These are phyloP conservation scores for Alternaria gansuensis DNA, from an alignment of 2,329 filamentous ascomycete species.

Conservation along the genomic window DNA sequence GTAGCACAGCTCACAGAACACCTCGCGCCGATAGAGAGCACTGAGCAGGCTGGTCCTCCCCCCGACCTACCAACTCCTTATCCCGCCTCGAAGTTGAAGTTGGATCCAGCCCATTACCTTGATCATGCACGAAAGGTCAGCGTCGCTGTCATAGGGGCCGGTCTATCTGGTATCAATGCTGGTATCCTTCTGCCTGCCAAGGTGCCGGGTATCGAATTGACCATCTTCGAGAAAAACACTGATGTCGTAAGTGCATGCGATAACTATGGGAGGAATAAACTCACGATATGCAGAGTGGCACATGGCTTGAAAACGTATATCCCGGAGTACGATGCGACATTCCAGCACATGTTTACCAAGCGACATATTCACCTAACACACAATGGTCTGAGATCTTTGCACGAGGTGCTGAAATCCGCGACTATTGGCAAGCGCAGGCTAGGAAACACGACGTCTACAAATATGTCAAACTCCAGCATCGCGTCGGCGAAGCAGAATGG, in stretches of 20 bases:
- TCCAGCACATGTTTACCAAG: slow-evolving; percentile 53
- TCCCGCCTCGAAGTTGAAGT: slow-evolving; percentile 37
- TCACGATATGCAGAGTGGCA: slow-evolving; percentile 33
- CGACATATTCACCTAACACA: slow-evolving; percentile 56
- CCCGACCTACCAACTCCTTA: slow-evolving; percentile 34
- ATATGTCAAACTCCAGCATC: slow-evolving; percentile 52
- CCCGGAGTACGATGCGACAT: slow-evolving; percentile 48
- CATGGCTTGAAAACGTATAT: slow-evolving; percentile 52
- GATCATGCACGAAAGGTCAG: slow-evolving; percentile 48
- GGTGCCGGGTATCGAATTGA: slow-evolving; percentile 70
- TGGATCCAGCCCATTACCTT: slow-evolving; percentile 41
- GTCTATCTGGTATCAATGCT: slow-evolving; percentile 69
- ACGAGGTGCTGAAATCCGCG: slow-evolving; percentile 53
- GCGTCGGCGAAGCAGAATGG: slow-evolving; percentile 54
- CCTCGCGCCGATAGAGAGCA: slow-evolving; percentile 33
- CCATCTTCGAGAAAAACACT: slow-evolving; percentile 60
- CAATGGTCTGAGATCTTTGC: slow-evolving; percentile 56
- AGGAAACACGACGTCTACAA: slow-evolving; percentile 54
- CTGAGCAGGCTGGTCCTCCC: slow-evolving; percentile 24
- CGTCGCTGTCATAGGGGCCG: slow-evolving; percentile 71
- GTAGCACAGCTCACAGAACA: slow-evolving; percentile 41
- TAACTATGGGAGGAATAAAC: neutral
- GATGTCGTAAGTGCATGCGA: slow-evolving; percentile 34
- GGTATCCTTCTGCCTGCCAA: slow-evolving; percentile 73
- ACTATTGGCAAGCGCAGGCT: slow-evolving; percentile 54